phyloP scores from a whole-genome alignment of 495 filamentous ascomycete species.

The Gamarada debralockiae region DNA sequence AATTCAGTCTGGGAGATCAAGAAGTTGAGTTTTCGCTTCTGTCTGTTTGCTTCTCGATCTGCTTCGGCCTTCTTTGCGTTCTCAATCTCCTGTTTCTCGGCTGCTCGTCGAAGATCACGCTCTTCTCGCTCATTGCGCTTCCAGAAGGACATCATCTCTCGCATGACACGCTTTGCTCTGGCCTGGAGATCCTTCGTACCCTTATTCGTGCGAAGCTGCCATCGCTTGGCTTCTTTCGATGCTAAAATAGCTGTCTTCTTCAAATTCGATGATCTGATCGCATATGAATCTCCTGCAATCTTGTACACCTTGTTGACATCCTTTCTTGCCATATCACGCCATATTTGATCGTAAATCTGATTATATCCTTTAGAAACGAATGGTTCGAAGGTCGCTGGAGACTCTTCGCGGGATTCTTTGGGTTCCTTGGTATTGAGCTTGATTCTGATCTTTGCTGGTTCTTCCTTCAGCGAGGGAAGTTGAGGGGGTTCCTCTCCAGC shows the following conservation, averaged over 20 bases:
- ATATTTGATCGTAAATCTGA: conserved; percentile 97
- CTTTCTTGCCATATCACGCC: conserved; percentile 89
- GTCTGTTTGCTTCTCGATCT: conserved; percentile 92
- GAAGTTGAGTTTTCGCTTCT: conserved; percentile 99
- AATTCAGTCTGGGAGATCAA: conserved; percentile 97
- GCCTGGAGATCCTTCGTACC: conserved; percentile 96
- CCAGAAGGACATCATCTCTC: conserved; percentile 99
- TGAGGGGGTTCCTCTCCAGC: conserved; percentile 77
- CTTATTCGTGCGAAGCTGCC: conserved; percentile 98
- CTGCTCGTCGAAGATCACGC: conserved; percentile 86
- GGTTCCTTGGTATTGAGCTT: conserved; percentile 54
- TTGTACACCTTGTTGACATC: conserved; percentile 89
- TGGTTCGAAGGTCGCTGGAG: conserved; percentile 50
- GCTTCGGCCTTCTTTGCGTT: conserved; percentile 95
- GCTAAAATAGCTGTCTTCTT: conserved; percentile 97
- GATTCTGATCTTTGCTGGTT: conserved; percentile 62
- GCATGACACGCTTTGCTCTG: conserved; percentile 94
- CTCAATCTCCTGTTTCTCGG: conserved; percentile 94
- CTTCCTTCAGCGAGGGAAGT: conserved; percentile 57
- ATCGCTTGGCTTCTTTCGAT: conserved; percentile 93
- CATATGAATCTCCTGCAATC: conserved; percentile 75
- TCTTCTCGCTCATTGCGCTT: conserved; percentile 98
- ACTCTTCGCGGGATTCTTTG: conserved; percentile 50
- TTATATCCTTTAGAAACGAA: conserved; percentile 91
- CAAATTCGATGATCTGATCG: conserved; percentile 83